Conservation (phyloP, 345 rosid species). For the Euphorbia peplus region DNA sequence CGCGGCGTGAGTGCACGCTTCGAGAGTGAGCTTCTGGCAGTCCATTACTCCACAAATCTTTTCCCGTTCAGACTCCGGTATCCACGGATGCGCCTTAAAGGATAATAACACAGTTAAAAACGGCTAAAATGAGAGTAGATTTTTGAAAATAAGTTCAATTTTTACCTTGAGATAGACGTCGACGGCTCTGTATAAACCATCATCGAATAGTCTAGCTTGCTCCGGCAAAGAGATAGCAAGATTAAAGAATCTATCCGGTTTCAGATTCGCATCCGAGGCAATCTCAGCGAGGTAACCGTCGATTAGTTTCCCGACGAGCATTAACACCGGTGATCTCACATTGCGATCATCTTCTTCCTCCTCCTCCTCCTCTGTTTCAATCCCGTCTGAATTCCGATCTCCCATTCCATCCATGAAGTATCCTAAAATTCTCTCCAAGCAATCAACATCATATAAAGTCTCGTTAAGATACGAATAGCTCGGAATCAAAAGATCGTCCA, state of each 20-base stretch:
- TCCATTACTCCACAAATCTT: conserved; percentile 80
- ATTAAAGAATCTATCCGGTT: conserved; percentile 67
- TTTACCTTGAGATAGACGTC: conserved; percentile 88
- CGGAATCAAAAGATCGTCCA: conserved; percentile 88
- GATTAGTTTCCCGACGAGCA: conserved; percentile 84
- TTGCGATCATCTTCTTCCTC: conserved; percentile 12
- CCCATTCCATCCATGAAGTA: conserved; percentile 60
- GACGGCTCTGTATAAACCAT: conserved; percentile 96
- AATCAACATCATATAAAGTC: conserved; percentile 90
- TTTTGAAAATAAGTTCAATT: background rate
- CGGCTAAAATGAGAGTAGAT: background rate
- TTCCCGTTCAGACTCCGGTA: conserved; percentile 77
- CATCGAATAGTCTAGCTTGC: conserved; percentile 83
- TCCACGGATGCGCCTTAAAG: conserved; percentile 85
- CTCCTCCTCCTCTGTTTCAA: conserved; percentile 34
- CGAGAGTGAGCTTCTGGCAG: conserved; percentile 86
- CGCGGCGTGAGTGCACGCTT: conserved; percentile 99
- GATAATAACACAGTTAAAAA: background rate
- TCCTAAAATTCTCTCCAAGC: conserved; percentile 74
- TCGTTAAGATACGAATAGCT: conserved; percentile 93
- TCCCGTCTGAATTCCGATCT: conserved; percentile 26
- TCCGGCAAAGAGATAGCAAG: conserved; percentile 74
- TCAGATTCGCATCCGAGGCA: conserved; percentile 86
- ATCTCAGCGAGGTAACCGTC: conserved; percentile 92
- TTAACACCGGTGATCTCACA: conserved; percentile 48